Base-by-base conservation (phyloP, 139 green algal species). In the Pleodorina starrii region DNA sequence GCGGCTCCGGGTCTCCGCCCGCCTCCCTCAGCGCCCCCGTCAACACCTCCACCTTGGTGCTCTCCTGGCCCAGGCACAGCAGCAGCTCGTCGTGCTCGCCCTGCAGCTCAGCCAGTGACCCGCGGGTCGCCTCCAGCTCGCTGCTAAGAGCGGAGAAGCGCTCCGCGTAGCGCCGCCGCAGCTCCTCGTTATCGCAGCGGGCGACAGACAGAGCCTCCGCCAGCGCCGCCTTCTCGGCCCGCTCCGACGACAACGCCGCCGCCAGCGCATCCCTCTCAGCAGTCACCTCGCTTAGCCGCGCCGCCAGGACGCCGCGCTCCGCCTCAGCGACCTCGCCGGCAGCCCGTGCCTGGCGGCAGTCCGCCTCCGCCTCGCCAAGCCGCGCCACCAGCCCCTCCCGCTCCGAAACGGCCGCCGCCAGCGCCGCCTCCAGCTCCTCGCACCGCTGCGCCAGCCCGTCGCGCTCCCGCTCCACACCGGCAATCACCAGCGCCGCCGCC, bases 21-120 rank as follows among this genome's bases (percentile, higher is more conserved):
- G 78, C 78, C 6, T 76, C 90, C 6, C 50, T 66, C 90, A 92
- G 40, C 27, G 90, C 90, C 4, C 89, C 83, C 40, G 78, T 43
- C 54, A 92, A 85, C 50, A 63, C 79, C 43, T 21, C 51, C 87
- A 87, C 87, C 85, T 92, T 92, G 51, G 51, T 88, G 27, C 84
- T 78, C 90, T 92, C 90, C 69, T 92, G 90, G 50, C 90, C 90
- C 84, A 90, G 79, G 85, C 90, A 93, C 85, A 91, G 85, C 90
- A 93, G 72, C 85, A 93, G 85, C 69, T 93, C 73, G 57, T 90
- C 85, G 14, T 83, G 84, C 69, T 89, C 84, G 14, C n/a, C 23
- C 68, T 82, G 84, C 48, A 81, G 68, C 69, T 74, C 84, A 7
- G 48, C 19, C 21, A 82, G 69, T 2, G 69, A 81, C 5, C 23